Evolutionary conservation across 495 filamentous ascomycete species (phyloP).

Genomic region (Glutinoglossum americanum): DNA sequence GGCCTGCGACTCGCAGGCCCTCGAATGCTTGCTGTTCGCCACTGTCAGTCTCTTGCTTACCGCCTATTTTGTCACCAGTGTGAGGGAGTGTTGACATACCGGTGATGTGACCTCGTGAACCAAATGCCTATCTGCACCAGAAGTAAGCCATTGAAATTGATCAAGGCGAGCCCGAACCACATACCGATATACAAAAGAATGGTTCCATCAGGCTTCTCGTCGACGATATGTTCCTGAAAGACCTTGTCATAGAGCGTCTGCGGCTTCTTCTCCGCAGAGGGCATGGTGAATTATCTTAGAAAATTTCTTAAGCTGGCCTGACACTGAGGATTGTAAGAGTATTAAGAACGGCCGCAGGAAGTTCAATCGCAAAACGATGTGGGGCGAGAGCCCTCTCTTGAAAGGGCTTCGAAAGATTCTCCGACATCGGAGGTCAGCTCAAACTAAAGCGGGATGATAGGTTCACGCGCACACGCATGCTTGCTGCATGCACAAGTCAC

Average conservation of each 20-base stretch:
- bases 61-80: background rate
- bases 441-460: background rate
- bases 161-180: slow-evolving; percentile 3
- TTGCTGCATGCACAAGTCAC: background rate
- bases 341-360: background rate
- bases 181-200: slow-evolving; percentile 79
- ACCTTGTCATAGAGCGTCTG: slow-evolving; percentile 97
- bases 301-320: background rate
- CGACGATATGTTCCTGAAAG: slow-evolving; percentile 77
- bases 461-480: background rate
- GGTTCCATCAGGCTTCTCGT: slow-evolving; percentile 82
- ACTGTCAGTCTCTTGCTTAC: slow-evolving; percentile 10
- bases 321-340: background rate
- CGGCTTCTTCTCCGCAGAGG: slow-evolving; percentile 49
- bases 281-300: slow-evolving; percentile 31
- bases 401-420: background rate
- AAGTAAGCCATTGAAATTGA: background rate
- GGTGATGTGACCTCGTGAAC: slow-evolving; percentile 97
- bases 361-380: background rate
- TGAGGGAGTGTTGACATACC: slow-evolving; percentile 21
- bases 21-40: slow-evolving; percentile 74
- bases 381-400: background rate
- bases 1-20: slow-evolving; percentile 66
- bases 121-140: slow-evolving; percentile 55
- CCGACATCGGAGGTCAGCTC: background rate